Percentiles rank a stretch among this genome's conserved stretches.
phyloP scores from a whole-genome alignment of 176 grass and related monocot genomes.

The Stipa capillata region DNA sequence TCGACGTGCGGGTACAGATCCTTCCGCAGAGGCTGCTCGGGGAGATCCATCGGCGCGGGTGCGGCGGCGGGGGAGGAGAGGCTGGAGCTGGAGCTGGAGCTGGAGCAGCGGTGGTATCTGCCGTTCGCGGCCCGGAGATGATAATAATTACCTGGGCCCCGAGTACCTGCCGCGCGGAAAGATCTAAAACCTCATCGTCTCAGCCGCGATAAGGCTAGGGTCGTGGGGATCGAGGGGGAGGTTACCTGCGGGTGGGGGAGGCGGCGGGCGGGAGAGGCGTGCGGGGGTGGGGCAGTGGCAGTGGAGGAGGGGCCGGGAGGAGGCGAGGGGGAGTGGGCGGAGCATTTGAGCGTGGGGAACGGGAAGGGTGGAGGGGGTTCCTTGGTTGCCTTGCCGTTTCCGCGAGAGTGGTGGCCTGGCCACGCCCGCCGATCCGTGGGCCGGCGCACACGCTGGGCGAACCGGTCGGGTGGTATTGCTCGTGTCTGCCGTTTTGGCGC shows the following conservation, averaged over 20 bases:
- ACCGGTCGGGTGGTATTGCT: too few relatives aligned
- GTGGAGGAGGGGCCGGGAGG: neutral
- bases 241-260: neutral
- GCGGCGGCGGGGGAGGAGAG: neutral
- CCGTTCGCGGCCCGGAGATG: neutral
- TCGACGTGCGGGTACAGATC: conserved; percentile 64
- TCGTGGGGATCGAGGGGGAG: neutral
- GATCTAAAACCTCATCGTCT: neutral
- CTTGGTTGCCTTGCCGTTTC: neutral
- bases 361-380: neutral
- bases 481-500: too few relatives aligned
- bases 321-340: too few relatives aligned
- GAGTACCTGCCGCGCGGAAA: neutral
- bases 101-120: neutral
- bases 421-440: too few relatives aligned
- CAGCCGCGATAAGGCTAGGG: neutral
- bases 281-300: conserved; percentile 15
- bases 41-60: conserved; percentile 19
- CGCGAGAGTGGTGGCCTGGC: too few relatives aligned
- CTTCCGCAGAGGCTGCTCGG: conserved; percentile 4
- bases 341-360: conserved; percentile 21
- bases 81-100: neutral
- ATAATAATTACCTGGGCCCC: too few relatives aligned
- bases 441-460: too few relatives aligned
- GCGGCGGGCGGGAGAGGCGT: conserved; percentile 17